These are phyloP conservation scores for Calonectria pseudoreteaudii DNA, from an alignment of 2,329 filamentous ascomycete genomes.

Conservation along the genomic window DNA sequence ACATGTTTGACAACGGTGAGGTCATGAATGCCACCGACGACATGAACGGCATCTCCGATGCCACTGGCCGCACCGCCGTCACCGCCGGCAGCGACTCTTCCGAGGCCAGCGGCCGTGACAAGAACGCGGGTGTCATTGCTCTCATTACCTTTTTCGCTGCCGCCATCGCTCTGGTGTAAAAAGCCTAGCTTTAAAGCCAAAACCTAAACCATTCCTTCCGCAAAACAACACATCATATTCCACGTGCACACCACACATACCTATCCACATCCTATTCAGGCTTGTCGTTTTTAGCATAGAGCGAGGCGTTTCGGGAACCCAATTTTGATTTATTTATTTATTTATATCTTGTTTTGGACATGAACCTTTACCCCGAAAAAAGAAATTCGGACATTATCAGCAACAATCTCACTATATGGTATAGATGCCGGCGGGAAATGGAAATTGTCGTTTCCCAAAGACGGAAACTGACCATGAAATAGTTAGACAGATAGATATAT, in stretches of 20 bases:
- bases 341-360: not conserved
- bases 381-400: not conserved
- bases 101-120: conserved; percentile 30
- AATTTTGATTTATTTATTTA: conserved; percentile 6
- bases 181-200: not conserved
- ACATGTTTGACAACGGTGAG: conserved; percentile 81
- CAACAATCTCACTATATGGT: not conserved
- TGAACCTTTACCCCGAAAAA: not conserved
- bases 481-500: conserved; percentile 10
- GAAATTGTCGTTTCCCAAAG: not conserved
- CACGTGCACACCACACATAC: conserved; percentile 24
- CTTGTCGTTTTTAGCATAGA: conserved; percentile 33
- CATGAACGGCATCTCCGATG: conserved; percentile 67
- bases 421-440: conserved; percentile 4
- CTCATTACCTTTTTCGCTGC: conserved; percentile 58
- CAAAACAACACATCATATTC: conserved; percentile 12
- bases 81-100: conserved; percentile 30
- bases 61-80: conserved; percentile 49
- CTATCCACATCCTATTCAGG: conserved; percentile 8
- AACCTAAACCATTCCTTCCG: not conserved
- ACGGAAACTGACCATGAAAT: not conserved
- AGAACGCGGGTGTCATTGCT: conserved; percentile 50
- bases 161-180: conserved; percentile 52
- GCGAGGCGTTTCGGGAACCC: conserved; percentile 40
- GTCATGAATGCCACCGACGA: conserved; percentile 76